Base-by-base conservation (phyloP, 2,329 filamentous ascomycete genomes). In the Talaromyces marneffei region DNA sequence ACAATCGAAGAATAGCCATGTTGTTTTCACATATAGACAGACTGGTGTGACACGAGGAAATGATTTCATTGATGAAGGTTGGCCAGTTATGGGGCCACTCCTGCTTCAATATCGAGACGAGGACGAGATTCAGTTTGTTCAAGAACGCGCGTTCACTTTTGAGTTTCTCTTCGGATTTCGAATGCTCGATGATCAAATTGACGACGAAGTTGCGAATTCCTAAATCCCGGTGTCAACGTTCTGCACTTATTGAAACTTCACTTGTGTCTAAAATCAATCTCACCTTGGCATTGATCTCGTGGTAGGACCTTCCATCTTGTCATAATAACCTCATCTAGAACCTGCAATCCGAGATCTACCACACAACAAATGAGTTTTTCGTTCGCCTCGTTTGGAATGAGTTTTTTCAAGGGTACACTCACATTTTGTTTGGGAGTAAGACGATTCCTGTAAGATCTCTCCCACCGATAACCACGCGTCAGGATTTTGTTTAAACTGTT, bases 31-130 rank as follows among this genome's bases (percentile, higher is more conserved):
- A 99, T 70, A 99, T 95, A 39, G 93, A 94, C 59, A 99, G 82
- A 77, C 90, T 97, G 68, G 91, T 93, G 75, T 96, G 92, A 78
- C 92, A 97, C 60, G 94, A 93, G 23, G 91, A 89, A 70, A 99
- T 92, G 77, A 99, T 99, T 81, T 99, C 94, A 82, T 97, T 97
- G 84, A 99, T 97, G 78, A 99, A 99, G 20, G 92, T 96, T 10
- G 95, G 94, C 94, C 95, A 99, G 82, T 99, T 96, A 79, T 97
- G 93, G 61, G 94, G 94, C 94, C 94, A 99, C 78, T 99, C 94
- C 79, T 99, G 94, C 83, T 99, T 99, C 72, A 99, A 82, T 65
- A 99, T 93, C 62, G 92, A 97, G 69, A 99, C 91, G 66, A 99
- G 88, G 62, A 97, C 93, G 70, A 99, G 85, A 73, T 99, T 99